These are phyloP conservation scores for Simplicillium sp. DNA, from an alignment of 2,329 filamentous ascomycete species.

Conservation along the genomic window DNA sequence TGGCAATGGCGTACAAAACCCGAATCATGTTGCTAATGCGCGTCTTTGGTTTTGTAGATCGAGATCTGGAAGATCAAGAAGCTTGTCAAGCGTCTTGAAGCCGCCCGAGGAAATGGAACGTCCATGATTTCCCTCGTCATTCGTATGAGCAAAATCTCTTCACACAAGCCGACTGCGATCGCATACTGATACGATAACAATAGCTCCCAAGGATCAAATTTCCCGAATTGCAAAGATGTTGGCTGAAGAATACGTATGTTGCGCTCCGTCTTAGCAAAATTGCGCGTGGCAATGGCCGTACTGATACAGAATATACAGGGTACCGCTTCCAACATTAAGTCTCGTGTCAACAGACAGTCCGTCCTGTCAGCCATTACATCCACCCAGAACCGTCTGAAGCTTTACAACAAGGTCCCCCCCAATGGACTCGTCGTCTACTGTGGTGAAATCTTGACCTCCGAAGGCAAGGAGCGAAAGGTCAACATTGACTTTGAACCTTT, in stretches of 20 bases:
- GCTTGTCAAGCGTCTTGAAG: constrained; percentile 96
- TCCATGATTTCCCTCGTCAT: constrained; percentile 99
- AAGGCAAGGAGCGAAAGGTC: constrained; percentile 98
- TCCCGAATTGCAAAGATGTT: constrained; percentile 98
- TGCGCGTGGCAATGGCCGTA: neutral
- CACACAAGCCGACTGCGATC: neutral
- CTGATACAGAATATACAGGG: constrained; percentile 44
- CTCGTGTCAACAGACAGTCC: constrained; percentile 95
- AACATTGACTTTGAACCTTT: constrained; percentile 99
- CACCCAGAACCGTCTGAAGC: constrained; percentile 96
- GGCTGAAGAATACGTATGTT: constrained; percentile 95
- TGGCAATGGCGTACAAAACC: constrained; percentile 3
- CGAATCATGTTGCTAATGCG: neutral
- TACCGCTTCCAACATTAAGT: constrained; percentile 99
- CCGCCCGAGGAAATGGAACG: constrained; percentile 94
- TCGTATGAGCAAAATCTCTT: constrained; percentile 49
- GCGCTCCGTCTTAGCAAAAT: neutral
- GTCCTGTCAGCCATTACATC: constrained; percentile 97
- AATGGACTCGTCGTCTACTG: constrained; percentile 98
- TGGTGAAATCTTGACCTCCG: constrained; percentile 98
- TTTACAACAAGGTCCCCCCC: constrained; percentile 97
- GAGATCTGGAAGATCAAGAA: constrained; percentile 99
- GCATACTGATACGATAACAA: constrained; percentile 1
- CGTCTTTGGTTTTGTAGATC: constrained; percentile 33
- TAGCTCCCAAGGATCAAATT: constrained; percentile 95